phyloP scores from a whole-genome alignment of 257 asterid species.

The Lycium barbarum region DNA sequence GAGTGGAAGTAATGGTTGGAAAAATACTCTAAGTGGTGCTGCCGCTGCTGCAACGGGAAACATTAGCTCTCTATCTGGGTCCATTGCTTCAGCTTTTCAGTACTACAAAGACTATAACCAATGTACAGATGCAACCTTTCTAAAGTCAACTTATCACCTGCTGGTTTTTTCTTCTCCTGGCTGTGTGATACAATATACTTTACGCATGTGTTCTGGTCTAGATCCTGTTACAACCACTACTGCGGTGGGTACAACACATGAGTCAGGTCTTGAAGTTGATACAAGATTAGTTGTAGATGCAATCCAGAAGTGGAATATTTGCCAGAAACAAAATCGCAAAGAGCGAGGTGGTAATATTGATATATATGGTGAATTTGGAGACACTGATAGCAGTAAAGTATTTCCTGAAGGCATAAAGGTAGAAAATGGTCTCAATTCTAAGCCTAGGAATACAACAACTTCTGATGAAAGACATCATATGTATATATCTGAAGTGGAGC shows the following conservation, averaged over 20 bases:
- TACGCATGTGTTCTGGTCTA: conserved; percentile 59
- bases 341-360: conserved; percentile 63
- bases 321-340: conserved; percentile 65
- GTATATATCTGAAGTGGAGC: conserved; percentile 88
- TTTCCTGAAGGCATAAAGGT: conserved; percentile 63
- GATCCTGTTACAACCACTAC: conserved; percentile 46
- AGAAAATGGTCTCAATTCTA: conserved; percentile 43
- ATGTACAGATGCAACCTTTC: conserved; percentile 43
- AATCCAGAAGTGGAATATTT: conserved; percentile 83
- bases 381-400: conserved; percentile 64
- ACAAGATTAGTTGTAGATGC: conserved; percentile 66
- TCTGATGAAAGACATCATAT: conserved; percentile 66
- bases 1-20: conserved; percentile 73
- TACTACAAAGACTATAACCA: conserved; percentile 51
- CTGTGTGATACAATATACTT: conserved; percentile 66
- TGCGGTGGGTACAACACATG: conserved; percentile 47
- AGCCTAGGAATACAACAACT: conserved; percentile 32
- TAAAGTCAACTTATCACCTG: conserved; percentile 58
- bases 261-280: conserved; percentile 52
- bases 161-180: conserved; percentile 89
- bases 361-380: conserved; percentile 66
- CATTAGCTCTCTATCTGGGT: conserved; percentile 58
- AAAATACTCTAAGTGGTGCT: conserved; percentile 72
- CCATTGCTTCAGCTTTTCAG: conserved; percentile 71
- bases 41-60: conserved; percentile 87